Base-by-base conservation (phyloP, 1,284 basidiomycete species). In the Fomitopsis betulina region DNA sequence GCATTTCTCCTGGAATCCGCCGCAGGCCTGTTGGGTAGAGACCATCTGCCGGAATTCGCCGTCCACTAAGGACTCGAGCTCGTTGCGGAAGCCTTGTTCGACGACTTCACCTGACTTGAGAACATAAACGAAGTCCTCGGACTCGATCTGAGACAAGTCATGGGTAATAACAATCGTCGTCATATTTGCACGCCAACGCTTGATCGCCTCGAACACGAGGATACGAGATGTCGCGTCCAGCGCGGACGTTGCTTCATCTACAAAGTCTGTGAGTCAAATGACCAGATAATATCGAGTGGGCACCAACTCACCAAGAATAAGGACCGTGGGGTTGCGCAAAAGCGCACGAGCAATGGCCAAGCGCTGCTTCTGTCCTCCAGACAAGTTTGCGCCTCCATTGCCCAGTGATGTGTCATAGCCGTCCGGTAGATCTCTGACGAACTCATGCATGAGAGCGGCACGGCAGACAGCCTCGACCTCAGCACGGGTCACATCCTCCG, bases 81-180 rank as follows among this genome's bases (percentile, higher is more conserved):
- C 90, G 1, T 73, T 71, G 6, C 93, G 84, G 75, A 86, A 98
- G 1, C 96, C 96, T 67, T 95, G 89, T 70, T 98, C 91, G 39
- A 87, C 87, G n/a, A 98, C 84, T 0, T 73, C 63, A 0, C 96
- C 96, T 25, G 86, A 77, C 63, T 87, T 86, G 79, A 99, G 86
- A 4, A 98, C 89, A 70, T 98, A 98, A 15, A 96, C 90, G 65
- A 96, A 98, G 72, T 98, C 96, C 17, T 79, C 73, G 0, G 77
- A 56, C 4, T 76, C 76, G 64, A 99, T 92, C 67, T 95, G 92
- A 0, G 89, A 88, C 12, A 98, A 83, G 67, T 98, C 96, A 72
- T 98, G 96, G 0, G 96, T 98, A 74, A 98, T 97, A 60, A 98
- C 89, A 68, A 99, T 89, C 0, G 96, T 99, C 0, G 96, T 97